A percentile compares a stretch with the other conserved stretches of the same genome.
These are phyloP conservation scores for Cylindrotheca closterium DNA, from an alignment of 108 stramenopile genomes.

Conservation along the genomic window DNA sequence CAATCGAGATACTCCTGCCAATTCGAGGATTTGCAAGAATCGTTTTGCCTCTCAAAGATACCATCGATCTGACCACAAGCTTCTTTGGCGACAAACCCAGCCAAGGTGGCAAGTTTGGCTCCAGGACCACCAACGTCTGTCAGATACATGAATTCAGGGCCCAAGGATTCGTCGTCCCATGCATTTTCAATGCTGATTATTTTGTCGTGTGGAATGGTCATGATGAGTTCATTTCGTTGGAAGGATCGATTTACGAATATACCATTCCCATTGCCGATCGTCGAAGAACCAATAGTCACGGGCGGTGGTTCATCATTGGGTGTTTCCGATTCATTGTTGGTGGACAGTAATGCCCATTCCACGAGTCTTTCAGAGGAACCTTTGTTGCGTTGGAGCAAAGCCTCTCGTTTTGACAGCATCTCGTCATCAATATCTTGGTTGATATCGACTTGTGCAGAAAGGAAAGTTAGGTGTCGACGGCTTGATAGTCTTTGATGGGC, in stretches of 20 bases:
- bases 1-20: constrained; percentile 1
- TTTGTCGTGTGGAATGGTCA: constrained; percentile 3
- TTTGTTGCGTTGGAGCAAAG: no score
- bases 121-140: constrained; percentile 9
- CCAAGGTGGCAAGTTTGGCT: constrained; percentile 7
- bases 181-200: constrained; percentile 7
- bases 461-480: no score
- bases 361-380: no score
- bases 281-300: constrained; percentile 3
- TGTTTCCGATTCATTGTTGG: no score
- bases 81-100: constrained; percentile 11
- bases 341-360: no score
- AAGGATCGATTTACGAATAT: constrained; percentile 1
- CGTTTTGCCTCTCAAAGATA: no score
- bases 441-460: no score
- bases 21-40: no score
- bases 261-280: constrained; percentile 5
- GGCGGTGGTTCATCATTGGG: neutral
- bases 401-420: no score
- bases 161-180: constrained; percentile 13
- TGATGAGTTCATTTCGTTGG: neutral
- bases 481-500: no score
- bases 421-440: no score
- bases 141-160: constrained; percentile 6
- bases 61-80: neutral